Conservation (phyloP, 768 basidiomycete species). For the Termitomyces sp. region DNA sequence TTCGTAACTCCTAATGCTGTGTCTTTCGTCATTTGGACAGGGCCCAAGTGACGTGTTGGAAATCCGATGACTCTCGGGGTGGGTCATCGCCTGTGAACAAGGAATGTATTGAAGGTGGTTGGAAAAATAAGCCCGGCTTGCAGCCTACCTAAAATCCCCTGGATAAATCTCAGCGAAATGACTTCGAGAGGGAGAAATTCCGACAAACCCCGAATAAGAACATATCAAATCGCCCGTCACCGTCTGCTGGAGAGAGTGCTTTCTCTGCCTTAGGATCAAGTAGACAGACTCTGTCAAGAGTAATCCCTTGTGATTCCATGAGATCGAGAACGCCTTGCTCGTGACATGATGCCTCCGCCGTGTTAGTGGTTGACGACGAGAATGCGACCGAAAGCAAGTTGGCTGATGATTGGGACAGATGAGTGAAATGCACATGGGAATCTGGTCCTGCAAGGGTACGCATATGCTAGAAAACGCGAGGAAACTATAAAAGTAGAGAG, state of each 20-base stretch:
- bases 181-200: neutral
- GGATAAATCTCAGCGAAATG: neutral
- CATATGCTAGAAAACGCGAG: conserved; percentile 60
- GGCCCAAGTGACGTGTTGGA: conserved; percentile 77
- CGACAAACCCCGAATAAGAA: conserved; percentile 83
- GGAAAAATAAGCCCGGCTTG: no score
- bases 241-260: conserved; percentile 70
- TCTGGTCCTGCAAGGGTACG: conserved; percentile 61
- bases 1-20: conserved; percentile 93
- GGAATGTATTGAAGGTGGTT: neutral
- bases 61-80: conserved; percentile 88
- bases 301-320: conserved; percentile 37
- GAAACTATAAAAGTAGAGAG: neutral
- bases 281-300: conserved; percentile 69
- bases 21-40: conserved; percentile 97
- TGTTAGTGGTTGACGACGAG: conserved; percentile 10
- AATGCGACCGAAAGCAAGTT: conserved; percentile 40
- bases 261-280: conserved; percentile 86
- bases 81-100: conserved; percentile 79
- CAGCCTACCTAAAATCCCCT: conserved; percentile 57
- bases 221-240: conserved; percentile 68
- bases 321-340: conserved; percentile 50
- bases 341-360: conserved; percentile 39
- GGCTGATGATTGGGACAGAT: conserved; percentile 71
- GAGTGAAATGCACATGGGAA: conserved; percentile 75